Conservation (phyloP, 2,329 filamentous ascomycete species). For the Aspergillus puulaauensis region DNA sequence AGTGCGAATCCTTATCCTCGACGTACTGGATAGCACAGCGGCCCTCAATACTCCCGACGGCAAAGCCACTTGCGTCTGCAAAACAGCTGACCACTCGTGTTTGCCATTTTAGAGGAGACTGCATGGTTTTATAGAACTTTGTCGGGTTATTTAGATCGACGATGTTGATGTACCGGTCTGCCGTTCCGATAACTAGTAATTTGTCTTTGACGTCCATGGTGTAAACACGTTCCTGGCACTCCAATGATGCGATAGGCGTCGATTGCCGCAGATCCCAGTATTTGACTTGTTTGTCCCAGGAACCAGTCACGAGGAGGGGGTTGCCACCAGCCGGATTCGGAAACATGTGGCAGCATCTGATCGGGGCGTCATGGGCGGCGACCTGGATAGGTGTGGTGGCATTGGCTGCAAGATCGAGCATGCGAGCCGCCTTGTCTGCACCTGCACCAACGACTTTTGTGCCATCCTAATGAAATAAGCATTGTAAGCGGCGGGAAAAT, state of each 20-base stretch:
- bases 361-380: slow-evolving; percentile 79
- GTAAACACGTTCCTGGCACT: slow-evolving; percentile 63
- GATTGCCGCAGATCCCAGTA: slow-evolving; percentile 57
- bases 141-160: slow-evolving; percentile 84
- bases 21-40: slow-evolving; percentile 98
- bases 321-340: slow-evolving; percentile 56
- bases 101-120: slow-evolving; percentile 98
- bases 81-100: slow-evolving; percentile 95
- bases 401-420: slow-evolving; percentile 71
- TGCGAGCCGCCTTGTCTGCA: slow-evolving; percentile 85
- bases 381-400: slow-evolving; percentile 65
- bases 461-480: slow-evolving; percentile 67
- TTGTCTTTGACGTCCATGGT: slow-evolving; percentile 88
- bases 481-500: slow-evolving; percentile 1
- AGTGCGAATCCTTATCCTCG: slow-evolving; percentile 86
- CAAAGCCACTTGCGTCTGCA: slow-evolving; percentile 84
- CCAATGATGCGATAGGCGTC: slow-evolving; percentile 46
- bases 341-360: slow-evolving; percentile 76
- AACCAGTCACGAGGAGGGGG: slow-evolving; percentile 85
- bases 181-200: slow-evolving; percentile 86
- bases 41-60: slow-evolving; percentile 93
- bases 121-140: slow-evolving; percentile 93
- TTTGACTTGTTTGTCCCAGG: slow-evolving; percentile 59
- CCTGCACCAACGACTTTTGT: slow-evolving; percentile 83
- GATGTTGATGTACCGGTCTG: slow-evolving; percentile 94